phyloP scores from a whole-genome alignment of 2,329 filamentous ascomycete genomes.

The Fusarium sp. region DNA sequence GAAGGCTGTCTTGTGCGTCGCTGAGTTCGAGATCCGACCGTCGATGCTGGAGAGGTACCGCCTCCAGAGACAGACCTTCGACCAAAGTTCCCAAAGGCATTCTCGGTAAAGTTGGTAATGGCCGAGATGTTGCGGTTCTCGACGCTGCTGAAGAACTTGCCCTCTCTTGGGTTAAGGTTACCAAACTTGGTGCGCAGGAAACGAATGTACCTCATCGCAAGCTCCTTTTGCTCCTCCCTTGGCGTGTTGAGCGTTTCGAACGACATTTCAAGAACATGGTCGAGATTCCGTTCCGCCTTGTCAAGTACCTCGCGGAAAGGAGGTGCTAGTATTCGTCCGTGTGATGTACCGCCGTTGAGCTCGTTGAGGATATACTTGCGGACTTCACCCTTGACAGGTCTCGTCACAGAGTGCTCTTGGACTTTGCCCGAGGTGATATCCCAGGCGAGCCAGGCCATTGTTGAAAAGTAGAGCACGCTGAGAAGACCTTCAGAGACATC shows the following conservation, averaged over 20 bases:
- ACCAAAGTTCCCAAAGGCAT: not conserved
- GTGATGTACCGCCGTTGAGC: not conserved
- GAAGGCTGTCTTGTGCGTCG: not conserved
- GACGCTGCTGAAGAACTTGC: not conserved
- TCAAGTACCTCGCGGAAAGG: not conserved
- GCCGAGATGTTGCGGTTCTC: not conserved
- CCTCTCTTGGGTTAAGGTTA: not conserved
- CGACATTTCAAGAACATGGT: not conserved
- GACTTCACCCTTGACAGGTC: not conserved
- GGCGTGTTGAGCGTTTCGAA: not conserved
- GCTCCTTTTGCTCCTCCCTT: not conserved
- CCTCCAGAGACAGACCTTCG: not conserved
- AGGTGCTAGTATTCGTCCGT: not conserved
- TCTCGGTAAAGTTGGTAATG: not conserved
- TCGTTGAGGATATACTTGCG: not conserved
- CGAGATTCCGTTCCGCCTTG: not conserved
- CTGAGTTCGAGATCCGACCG: not conserved
- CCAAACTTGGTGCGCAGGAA: not conserved
- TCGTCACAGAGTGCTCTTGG: not conserved
- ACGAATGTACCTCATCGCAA: not conserved
- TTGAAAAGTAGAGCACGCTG: not conserved
- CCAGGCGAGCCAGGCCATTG: constrained; percentile 6
- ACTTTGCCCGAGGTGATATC: not conserved
- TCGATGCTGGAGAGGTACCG: not conserved
- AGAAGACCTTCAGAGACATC: constrained; percentile 16